phyloP scores from a whole-genome alignment of 2,329 filamentous ascomycete species.

The Neonectria magnoliae region DNA sequence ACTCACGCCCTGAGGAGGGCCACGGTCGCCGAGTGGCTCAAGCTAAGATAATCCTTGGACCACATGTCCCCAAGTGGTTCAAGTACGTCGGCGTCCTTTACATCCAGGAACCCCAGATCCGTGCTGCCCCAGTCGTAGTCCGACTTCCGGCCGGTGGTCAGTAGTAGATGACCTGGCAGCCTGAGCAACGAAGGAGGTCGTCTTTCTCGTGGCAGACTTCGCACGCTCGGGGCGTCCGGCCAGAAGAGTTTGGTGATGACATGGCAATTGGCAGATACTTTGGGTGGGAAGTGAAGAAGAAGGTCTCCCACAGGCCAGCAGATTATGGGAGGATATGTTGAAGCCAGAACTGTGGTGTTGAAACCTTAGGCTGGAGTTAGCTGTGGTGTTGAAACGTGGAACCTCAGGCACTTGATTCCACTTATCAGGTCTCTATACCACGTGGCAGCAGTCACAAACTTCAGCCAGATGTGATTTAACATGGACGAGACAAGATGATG shows the following conservation, averaged over 20 bases:
- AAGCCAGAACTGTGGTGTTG: too few relatives aligned
- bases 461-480: too few relatives aligned
- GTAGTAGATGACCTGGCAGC: conserved; percentile 56
- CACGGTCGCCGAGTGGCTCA: conserved; percentile 28
- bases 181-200: conserved; percentile 48
- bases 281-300: background rate
- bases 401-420: too few relatives aligned
- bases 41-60: conserved; percentile 1
- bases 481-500: too few relatives aligned
- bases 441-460: too few relatives aligned
- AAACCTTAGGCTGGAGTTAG: too few relatives aligned
- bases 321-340: too few relatives aligned
- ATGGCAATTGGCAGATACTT: background rate
- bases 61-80: conserved; percentile 41
- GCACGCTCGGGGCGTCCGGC: conserved; percentile 24
- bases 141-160: conserved; percentile 32
- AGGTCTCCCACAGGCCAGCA: background rate
- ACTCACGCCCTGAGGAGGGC: conserved; percentile 39
- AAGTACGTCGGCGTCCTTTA: conserved; percentile 52
- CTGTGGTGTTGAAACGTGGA: too few relatives aligned
- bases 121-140: conserved; percentile 37
- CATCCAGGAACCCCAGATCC: conserved; percentile 43
- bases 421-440: too few relatives aligned
- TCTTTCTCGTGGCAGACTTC: conserved; percentile 26
- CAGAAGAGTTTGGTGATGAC: background rate